These are phyloP conservation scores for Trichothecium roseum DNA, from an alignment of 2,329 filamentous ascomycete species.

Conservation along the genomic window DNA sequence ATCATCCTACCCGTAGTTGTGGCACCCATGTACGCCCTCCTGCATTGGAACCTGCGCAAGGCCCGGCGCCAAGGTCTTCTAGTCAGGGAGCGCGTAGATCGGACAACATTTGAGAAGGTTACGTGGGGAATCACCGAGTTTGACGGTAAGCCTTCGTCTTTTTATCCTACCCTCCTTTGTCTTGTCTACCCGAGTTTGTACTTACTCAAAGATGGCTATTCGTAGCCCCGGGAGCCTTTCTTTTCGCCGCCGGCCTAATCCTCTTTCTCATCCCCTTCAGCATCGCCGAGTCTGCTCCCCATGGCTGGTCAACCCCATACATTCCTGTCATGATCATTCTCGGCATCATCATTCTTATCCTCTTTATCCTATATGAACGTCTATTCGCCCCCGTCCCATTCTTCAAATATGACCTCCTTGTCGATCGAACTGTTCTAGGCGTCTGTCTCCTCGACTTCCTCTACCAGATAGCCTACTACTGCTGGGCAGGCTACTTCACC, in stretches of 20 bases:
- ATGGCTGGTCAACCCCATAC: slow-evolving; percentile 35
- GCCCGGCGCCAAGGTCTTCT: slow-evolving; percentile 7
- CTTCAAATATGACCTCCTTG: slow-evolving; percentile 36
- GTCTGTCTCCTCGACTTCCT: slow-evolving; percentile 29
- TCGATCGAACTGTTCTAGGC: slow-evolving; percentile 36
- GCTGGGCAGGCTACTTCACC: slow-evolving; percentile 38
- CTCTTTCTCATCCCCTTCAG: slow-evolving; percentile 54
- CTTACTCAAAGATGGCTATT: background rate
- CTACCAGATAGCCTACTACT: slow-evolving; percentile 35
- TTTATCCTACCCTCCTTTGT: background rate
- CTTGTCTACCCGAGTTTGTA: no score
- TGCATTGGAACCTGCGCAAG: slow-evolving; percentile 7
- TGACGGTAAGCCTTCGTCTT: slow-evolving; percentile 5
- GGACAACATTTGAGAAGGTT: slow-evolving; percentile 6
- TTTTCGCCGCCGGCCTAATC: slow-evolving; percentile 42
- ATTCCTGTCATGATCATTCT: slow-evolving; percentile 47
- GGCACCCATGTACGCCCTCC: slow-evolving; percentile 4
- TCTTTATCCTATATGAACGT: slow-evolving; percentile 42
- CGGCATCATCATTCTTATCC: slow-evolving; percentile 42
- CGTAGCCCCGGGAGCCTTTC: slow-evolving; percentile 33
- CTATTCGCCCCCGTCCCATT: slow-evolving; percentile 43
- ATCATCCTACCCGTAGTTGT: slow-evolving; percentile 40
- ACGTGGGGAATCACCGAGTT: slow-evolving; percentile 7
- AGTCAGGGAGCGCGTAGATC: slow-evolving; percentile 5
- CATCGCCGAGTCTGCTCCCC: slow-evolving; percentile 30